A percentile compares a stretch with the other conserved stretches of the same genome.
These are phyloP conservation scores for Pythium rishiriense DNA, from an alignment of 352 stramenopile species.

Conservation along the genomic window DNA sequence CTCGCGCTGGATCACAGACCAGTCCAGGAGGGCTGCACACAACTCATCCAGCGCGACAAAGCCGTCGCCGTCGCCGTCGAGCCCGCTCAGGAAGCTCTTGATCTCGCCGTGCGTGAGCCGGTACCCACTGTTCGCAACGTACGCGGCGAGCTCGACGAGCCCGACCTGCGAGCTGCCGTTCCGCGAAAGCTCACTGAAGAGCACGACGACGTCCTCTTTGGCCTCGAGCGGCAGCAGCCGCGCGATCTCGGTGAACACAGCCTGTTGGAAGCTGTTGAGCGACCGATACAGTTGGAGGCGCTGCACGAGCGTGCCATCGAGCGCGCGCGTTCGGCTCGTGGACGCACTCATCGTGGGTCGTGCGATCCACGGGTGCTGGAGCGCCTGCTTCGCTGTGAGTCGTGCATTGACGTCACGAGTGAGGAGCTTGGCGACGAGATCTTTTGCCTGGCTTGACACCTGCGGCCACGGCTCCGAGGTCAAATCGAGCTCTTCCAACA, in stretches of 20 bases:
- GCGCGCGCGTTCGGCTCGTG: slow-evolving; percentile 21
- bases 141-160: slow-evolving; percentile 53
- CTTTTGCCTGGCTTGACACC: slow-evolving; percentile 59
- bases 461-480: slow-evolving; percentile 44
- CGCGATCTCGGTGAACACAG: slow-evolving; percentile 61
- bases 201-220: slow-evolving; percentile 63
- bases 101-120: slow-evolving; percentile 58
- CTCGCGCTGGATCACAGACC: slow-evolving; percentile 50
- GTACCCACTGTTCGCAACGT: slow-evolving; percentile 58
- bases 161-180: slow-evolving; percentile 48
- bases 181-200: slow-evolving; percentile 66
- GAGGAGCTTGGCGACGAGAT: slow-evolving; percentile 50
- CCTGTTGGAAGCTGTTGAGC: slow-evolving; percentile 69
- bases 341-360: slow-evolving; percentile 15
- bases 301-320: slow-evolving; percentile 73
- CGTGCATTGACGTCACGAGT: slow-evolving; percentile 43
- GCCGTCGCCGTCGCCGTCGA: slow-evolving; percentile 69
- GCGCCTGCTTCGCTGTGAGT: slow-evolving; percentile 56
- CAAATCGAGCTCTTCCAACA: slow-evolving; percentile 58
- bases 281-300: slow-evolving; percentile 73
- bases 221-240: slow-evolving; percentile 46
- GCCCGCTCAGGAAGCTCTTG: slow-evolving; percentile 52
- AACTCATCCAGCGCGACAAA: slow-evolving; percentile 64
- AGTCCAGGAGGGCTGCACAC: slow-evolving; percentile 69
- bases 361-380: slow-evolving; percentile 71